Conservation (phyloP, 2,329 filamentous ascomycete genomes). For the Talaromyces sp. region DNA sequence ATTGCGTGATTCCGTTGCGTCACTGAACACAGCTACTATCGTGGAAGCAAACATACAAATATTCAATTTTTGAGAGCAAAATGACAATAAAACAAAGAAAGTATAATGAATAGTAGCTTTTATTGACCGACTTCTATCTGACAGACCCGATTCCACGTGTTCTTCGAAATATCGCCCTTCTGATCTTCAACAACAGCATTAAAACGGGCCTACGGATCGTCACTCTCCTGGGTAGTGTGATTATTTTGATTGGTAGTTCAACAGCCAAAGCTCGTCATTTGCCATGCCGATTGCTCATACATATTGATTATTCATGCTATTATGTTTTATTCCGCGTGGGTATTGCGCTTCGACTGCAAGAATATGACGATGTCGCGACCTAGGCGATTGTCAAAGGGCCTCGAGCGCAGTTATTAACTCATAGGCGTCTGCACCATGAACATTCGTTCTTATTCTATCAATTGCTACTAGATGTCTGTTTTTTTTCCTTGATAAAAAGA, state of each 20-base stretch:
- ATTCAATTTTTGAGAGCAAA: neutral
- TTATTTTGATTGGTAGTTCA: neutral
- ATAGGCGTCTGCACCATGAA: neutral
- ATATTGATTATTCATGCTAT: neutral
- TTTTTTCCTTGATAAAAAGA: neutral
- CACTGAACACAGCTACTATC: neutral
- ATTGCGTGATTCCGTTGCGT: neutral
- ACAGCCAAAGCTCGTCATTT: neutral
- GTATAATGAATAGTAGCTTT: neutral
- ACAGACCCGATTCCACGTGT: neutral
- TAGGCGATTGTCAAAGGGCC: neutral
- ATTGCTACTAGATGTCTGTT: neutral
- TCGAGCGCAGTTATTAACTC: neutral
- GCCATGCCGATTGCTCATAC: neutral
- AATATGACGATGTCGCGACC: neutral
- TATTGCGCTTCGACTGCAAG: neutral
- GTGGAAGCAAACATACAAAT: neutral
- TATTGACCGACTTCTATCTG: neutral
- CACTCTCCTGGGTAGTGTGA: neutral
- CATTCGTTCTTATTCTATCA: neutral
- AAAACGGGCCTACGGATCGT: neutral
- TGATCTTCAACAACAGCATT: neutral
- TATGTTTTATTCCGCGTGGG: neutral
- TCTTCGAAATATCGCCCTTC: too few relatives aligned
- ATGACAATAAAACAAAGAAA: neutral